Conservation (phyloP, 441 rosid species). For the Pelargonium exstipulatum region DNA sequence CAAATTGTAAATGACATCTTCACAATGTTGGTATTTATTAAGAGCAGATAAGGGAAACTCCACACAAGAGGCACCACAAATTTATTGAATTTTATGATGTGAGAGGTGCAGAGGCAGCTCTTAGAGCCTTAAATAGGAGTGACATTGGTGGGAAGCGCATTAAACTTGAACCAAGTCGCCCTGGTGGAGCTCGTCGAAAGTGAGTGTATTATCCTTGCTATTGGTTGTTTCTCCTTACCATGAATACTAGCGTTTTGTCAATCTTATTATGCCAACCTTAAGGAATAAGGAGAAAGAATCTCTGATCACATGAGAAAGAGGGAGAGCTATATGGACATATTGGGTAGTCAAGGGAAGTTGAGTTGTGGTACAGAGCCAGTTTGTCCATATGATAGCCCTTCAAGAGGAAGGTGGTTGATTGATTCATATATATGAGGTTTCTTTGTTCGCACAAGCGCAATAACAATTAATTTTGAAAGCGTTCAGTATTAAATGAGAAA, state of each 20-base stretch:
- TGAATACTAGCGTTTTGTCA: slow-evolving; percentile 2
- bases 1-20: not conserved
- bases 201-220: slow-evolving; percentile 30
- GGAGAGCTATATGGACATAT: too few species aligned
- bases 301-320: too few species aligned
- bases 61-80: slow-evolving; percentile 74
- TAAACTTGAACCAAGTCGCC: slow-evolving; percentile 91
- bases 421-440: not conserved
- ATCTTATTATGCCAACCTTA: not conserved
- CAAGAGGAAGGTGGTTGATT: not conserved
- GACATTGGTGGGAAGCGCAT: slow-evolving; percentile 90
- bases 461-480: not conserved
- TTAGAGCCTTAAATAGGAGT: slow-evolving; percentile 67
- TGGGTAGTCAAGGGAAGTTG: not conserved
- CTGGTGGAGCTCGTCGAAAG: slow-evolving; percentile 84
- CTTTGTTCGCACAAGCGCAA: not conserved
- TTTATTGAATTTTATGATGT: slow-evolving; percentile 85
- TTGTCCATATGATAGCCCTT: not conserved
- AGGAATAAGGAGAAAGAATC: too few species aligned
- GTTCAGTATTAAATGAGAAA: not conserved
- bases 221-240: not conserved
- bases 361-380: not conserved
- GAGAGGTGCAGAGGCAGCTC: slow-evolving; percentile 79
- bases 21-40: slow-evolving; percentile 6
- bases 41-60: slow-evolving; percentile 81